Evolutionary conservation across 2,329 filamentous ascomycete species (phyloP).

Genomic region (Aureobasidium sp.): DNA sequence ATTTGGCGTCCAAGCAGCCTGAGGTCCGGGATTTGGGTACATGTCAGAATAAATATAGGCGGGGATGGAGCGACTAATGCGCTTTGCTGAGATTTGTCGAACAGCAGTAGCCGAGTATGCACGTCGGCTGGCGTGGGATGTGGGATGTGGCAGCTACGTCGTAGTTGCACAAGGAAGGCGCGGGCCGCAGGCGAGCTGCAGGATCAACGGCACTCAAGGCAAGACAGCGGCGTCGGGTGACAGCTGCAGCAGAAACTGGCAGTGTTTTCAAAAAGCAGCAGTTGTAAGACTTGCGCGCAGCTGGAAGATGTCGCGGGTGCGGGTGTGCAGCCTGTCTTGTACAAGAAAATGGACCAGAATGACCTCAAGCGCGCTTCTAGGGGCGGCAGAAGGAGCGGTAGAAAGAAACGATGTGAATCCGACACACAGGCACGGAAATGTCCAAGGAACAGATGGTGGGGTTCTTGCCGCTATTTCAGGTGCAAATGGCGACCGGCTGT

Average conservation of each 20-base stretch:
- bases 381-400: constrained; percentile 17
- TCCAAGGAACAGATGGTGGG: constrained; percentile 18
- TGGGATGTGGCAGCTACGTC: constrained; percentile 8
- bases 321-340: constrained; percentile 11
- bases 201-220: constrained; percentile 16
- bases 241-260: constrained; percentile 13
- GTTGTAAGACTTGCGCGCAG: not conserved
- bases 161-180: constrained; percentile 16
- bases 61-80: constrained; percentile 13
- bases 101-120: constrained; percentile 15
- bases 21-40: constrained; percentile 21
- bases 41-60: constrained; percentile 15
- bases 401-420: constrained; percentile 18
- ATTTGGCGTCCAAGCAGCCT: constrained; percentile 22
- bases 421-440: constrained; percentile 17
- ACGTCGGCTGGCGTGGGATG: constrained; percentile 15
- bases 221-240: constrained; percentile 15
- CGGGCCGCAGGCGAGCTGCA: constrained; percentile 18
- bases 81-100: constrained; percentile 10
- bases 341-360: constrained; percentile 6
- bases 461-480: constrained; percentile 17
- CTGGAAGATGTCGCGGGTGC: not conserved
- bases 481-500: constrained; percentile 12
- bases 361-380: constrained; percentile 18
- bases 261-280: not conserved